Base-by-base conservation (phyloP, 1,284 basidiomycete species). In the Anthracocystis setariae region DNA sequence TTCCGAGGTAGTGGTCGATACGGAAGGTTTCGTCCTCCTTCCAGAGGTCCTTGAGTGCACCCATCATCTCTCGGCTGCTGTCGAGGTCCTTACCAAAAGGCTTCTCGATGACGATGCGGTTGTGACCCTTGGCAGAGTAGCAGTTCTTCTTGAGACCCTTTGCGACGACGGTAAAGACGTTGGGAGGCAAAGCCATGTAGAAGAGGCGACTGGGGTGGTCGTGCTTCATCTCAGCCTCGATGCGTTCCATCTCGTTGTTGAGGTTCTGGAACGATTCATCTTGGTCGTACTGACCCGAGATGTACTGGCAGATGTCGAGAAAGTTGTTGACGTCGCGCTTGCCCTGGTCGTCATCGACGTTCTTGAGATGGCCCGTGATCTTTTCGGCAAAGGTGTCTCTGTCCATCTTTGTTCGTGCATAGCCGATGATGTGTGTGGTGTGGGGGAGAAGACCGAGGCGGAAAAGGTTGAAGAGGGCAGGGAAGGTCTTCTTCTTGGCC, bases 401-500 rank as follows among this genome's bases (percentile, higher is more conserved):
- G 49, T 77, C 73, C 81, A 84, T 80, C 66, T 84, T 81, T 25
- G 82, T 80, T 50, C 83, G 77, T 13, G 83, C 83, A 79, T 84
- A 84, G 32, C 83, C 83, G 49, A 84, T 51, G 59, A 84, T 84
- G 49, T 76, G 52, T 5, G 67, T 78, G 7, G 69, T 53, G 47
- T 80, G 73, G 42, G 80, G 80, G 32, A 82, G 68, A 32, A 78
- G 52, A 33, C 61, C 62, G 18, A 78, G 73, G 39, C 66, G 54
- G 69, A 65, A 80, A 23, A 82, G 77, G 62, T 78, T 79, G 59
- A 81, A 73, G 42, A 82, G 68, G 25, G 80, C 77, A 3, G 80
- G 80, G 64, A 77, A 81, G 32, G 79, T 82, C 80, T 98, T 98
- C 87, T 98, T 98, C 90, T 97, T 97, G 64, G 95, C 96, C 49